Evolutionary conservation across 345 rosid genomes (phyloP).

Genomic region (Eucalyptus polybractea): DNA sequence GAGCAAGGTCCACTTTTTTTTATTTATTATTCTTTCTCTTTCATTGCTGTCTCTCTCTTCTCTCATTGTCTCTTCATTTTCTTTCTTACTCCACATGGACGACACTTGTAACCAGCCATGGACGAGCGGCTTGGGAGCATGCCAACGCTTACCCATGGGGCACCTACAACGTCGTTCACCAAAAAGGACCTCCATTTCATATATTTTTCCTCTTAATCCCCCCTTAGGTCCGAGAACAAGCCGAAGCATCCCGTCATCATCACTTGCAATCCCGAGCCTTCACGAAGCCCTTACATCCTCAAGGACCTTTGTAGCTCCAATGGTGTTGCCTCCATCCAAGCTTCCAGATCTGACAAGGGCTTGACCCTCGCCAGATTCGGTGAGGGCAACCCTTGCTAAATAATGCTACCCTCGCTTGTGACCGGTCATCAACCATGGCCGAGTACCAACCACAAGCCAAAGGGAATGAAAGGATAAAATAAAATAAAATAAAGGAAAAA

Average conservation of each 20-base stretch:
- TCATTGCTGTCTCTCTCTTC: neutral
- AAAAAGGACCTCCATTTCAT: neutral
- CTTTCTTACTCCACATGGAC: neutral
- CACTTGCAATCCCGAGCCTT: neutral
- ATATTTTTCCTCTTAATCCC: neutral
- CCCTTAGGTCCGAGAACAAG: neutral
- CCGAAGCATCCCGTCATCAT: neutral
- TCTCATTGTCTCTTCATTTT: neutral
- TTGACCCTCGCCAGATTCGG: neutral
- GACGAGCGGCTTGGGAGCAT: neutral
- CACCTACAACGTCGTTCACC: neutral
- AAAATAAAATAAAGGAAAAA: no score
- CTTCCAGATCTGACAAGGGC: neutral
- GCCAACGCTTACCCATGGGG: neutral
- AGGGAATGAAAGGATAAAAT: neutral
- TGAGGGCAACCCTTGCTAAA: neutral
- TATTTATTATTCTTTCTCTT: no score
- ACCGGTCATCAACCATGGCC: rapidly evolving
- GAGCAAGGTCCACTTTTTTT: neutral
- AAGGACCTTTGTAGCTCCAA: neutral
- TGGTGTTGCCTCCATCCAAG: neutral
- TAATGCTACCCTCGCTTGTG: rapidly evolving
- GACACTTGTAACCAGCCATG: neutral
- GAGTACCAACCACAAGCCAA: neutral
- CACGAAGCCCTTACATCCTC: neutral